Conservation (phyloP, 2,329 filamentous ascomycete genomes). For the Botrytis fragariae region DNA sequence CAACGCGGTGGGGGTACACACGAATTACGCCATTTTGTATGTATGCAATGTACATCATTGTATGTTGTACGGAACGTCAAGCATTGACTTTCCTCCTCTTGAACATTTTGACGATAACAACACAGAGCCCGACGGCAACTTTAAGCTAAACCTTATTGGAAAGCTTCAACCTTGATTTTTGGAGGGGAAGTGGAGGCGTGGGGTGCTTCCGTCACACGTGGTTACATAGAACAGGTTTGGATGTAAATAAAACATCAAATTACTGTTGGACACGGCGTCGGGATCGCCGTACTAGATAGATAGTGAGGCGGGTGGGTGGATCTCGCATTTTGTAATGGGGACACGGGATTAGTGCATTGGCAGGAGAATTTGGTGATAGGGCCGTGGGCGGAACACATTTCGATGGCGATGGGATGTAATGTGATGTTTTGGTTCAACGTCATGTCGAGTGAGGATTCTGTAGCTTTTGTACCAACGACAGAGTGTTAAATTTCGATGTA, state of each 20-base stretch:
- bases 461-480: neutral
- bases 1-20: neutral
- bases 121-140: neutral
- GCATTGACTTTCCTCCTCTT: neutral
- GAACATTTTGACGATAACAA: neutral
- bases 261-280: neutral
- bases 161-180: neutral
- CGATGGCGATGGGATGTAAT: neutral
- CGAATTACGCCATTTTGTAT: neutral
- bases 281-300: neutral
- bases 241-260: neutral
- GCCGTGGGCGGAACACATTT: neutral
- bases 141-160: neutral
- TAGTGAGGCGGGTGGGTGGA: constrained; percentile 4
- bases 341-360: neutral
- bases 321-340: neutral
- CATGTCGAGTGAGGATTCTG: neutral
- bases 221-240: neutral
- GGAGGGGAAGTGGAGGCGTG: neutral
- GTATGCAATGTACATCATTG: neutral
- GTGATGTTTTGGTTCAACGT: neutral
- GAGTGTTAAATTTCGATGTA: neutral
- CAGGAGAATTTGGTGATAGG: neutral
- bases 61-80: neutral
- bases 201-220: neutral